These are phyloP conservation scores for Salix viminalis DNA, from an alignment of 345 rosid genomes.

Conservation along the genomic window DNA sequence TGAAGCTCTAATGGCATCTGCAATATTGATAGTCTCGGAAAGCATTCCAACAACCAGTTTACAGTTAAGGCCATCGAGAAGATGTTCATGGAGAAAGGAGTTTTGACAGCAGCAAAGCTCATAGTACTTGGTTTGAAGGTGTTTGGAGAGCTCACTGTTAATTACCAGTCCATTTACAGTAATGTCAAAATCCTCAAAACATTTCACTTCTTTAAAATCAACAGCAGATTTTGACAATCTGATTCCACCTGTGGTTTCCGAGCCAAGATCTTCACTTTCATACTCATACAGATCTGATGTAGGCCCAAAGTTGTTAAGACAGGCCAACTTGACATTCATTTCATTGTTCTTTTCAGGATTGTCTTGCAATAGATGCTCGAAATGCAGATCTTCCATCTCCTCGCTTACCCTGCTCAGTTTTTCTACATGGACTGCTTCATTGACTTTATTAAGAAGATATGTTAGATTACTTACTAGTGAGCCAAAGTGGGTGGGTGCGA, in stretches of 20 bases:
- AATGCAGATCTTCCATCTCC: constrained; percentile 6
- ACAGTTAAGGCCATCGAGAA: constrained; percentile 30
- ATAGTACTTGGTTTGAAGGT: constrained; percentile 33
- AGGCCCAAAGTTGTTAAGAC: neutral
- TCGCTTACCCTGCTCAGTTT: neutral
- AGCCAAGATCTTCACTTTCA: constrained; percentile 20
- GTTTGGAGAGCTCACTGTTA: constrained; percentile 26
- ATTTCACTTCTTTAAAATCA: constrained; percentile 34
- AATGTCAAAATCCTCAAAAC: constrained; percentile 32
- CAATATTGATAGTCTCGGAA: constrained; percentile 25
- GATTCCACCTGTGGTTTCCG: constrained; percentile 20
- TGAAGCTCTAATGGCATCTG: constrained; percentile 40
- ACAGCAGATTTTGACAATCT: constrained; percentile 21
- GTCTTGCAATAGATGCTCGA: constrained; percentile 4
- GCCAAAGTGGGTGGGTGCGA: too few species aligned
- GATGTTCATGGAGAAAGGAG: constrained; percentile 31
- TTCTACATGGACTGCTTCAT: neutral
- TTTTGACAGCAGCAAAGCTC: constrained; percentile 40
- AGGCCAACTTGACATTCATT: neutral
- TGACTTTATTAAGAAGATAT: neutral
- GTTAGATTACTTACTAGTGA: too few species aligned
- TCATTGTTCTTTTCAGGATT: constrained; percentile 4
- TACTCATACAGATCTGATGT: constrained; percentile 13
- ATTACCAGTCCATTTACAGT: constrained; percentile 31
- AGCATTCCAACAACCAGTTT: constrained; percentile 28